Evolutionary conservation across 1,284 basidiomycete species (phyloP).

Genomic region (Anthracocystis setariae): DNA sequence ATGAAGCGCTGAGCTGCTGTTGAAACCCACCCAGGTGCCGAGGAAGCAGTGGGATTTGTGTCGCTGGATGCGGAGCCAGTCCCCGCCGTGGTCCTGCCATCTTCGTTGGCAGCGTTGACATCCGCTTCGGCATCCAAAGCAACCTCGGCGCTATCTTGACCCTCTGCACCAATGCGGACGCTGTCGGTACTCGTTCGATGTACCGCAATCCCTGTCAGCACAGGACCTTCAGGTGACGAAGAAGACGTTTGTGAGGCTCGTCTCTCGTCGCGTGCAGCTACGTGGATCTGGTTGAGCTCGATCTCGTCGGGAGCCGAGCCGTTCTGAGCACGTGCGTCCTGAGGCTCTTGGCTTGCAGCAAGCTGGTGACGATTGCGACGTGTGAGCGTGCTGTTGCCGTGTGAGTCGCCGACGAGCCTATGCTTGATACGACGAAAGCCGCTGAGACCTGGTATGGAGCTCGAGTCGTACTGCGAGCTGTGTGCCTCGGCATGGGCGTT

Average conservation of each 20-base stretch:
- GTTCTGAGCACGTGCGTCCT: conserved; percentile 11
- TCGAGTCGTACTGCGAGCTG: conserved; percentile 41
- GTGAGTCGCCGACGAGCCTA: conserved; percentile 35
- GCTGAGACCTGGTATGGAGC: conserved; percentile 46
- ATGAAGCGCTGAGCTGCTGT: conserved; percentile 44
- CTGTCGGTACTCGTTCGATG: conserved; percentile 3
- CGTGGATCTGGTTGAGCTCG: conserved; percentile 40
- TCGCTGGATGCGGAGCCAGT: conserved; percentile 51
- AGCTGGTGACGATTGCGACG: conserved; percentile 33
- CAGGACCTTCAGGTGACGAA: conserved; percentile 1
- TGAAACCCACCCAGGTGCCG: conserved; percentile 46
- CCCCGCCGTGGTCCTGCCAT: conserved; percentile 46
- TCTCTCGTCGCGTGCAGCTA: conserved; percentile 11
- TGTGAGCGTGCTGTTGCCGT: conserved; percentile 24
- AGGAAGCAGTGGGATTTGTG: conserved; percentile 55
- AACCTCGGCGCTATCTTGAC: neutral
- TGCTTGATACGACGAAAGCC: conserved; percentile 50
- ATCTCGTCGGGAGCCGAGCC: conserved; percentile 27
- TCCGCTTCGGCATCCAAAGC: conserved; percentile 14
- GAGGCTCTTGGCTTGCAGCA: conserved; percentile 12
- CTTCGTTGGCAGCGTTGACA: conserved; percentile 25
- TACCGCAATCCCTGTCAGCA: conserved; percentile 18
- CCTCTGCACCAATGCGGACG: conserved; percentile 4
- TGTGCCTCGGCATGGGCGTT: conserved; percentile 29
- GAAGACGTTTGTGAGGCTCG: conserved; percentile 1